Evolutionary conservation across 345 rosid species (phyloP).

Genomic region (Boechera retrofracta): DNA sequence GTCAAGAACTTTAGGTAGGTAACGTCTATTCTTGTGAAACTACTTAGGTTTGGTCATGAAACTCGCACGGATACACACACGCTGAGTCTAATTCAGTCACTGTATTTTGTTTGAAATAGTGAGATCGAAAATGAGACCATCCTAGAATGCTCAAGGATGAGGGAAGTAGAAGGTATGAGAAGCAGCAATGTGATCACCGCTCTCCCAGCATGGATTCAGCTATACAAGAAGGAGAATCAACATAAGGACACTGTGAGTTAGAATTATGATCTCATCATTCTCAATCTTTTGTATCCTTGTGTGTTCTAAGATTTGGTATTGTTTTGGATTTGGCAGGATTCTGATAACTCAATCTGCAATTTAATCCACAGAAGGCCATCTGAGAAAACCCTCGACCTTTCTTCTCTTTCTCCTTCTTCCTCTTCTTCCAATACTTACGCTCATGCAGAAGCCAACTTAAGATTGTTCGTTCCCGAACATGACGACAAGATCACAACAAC

Average conservation of each 20-base stretch:
- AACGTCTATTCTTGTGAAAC: not conserved
- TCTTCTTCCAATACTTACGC: slow-evolving; percentile 50
- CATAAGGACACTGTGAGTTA: slow-evolving; percentile 36
- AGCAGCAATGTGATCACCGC: slow-evolving; percentile 37
- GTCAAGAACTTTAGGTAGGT: slow-evolving; percentile 43
- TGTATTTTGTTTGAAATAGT: slow-evolving; percentile 7
- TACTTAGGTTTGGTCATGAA: slow-evolving; percentile 5
- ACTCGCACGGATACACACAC: not conserved
- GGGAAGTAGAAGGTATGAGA: slow-evolving; percentile 39
- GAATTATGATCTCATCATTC: slow-evolving; percentile 12
- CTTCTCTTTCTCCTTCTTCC: slow-evolving; percentile 65
- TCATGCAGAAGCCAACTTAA: slow-evolving; percentile 41
- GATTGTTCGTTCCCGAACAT: slow-evolving; percentile 49
- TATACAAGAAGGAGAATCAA: slow-evolving; percentile 60
- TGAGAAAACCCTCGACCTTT: slow-evolving; percentile 56
- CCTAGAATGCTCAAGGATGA: slow-evolving; percentile 18
- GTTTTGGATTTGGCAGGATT: slow-evolving; percentile 43
- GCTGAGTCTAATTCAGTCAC: slow-evolving; percentile 38
- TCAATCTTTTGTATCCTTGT: not conserved
- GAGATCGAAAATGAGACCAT: slow-evolving; percentile 6
- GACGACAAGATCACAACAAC: slow-evolving; percentile 31
- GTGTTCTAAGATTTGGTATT: slow-evolving; percentile 3
- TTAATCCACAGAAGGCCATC: slow-evolving; percentile 50
- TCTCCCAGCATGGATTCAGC: slow-evolving; percentile 82
- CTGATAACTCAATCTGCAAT: slow-evolving; percentile 50